Evolutionary conservation across 352 stramenopile genomes (phyloP), one percentile per base, ranked within the genome.

Genomic region (Pythium biforme): DNA sequence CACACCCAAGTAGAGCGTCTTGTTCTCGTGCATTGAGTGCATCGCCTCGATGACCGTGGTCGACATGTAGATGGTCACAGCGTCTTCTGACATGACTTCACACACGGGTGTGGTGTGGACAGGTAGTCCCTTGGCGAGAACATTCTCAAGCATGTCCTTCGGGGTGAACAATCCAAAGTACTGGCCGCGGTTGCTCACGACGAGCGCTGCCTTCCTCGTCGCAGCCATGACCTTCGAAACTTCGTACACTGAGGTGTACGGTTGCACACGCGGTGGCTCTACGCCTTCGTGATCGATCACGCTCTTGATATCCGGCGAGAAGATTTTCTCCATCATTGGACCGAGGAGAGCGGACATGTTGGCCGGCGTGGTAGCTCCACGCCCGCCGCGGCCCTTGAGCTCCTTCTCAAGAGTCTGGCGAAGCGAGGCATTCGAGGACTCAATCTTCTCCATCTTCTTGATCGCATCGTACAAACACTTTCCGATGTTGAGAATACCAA

Each of bases 401-500:
- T 93, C 81, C 53, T 90, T 89, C 68, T 92, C 83, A 17, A 94
- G 64, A 9, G 79, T 90, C 33, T 94, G 77, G 17, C 83, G 82
- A 29, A 94, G 66, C n/a, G 81, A 74, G 9, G 75, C 68, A 9
- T 83, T 90, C n/a, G 82, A 92, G 43, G 86, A 66, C 57, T 92
- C 83, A n/a, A 82, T 85, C 62, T 94, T 94, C 68, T 99, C 97
- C 68, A 99, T 96, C 66, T 98, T 98, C 7, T 81, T 82, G 55
- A 99, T 99, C 4, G 96, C 97, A 77, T 99, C 96, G 79, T 99
- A 98, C 59, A 99, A 62, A 64, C 97, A 99, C 72, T 99, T 99
- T 12, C 94, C 96, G 75, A 99, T 99, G 76, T 98, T 97, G 22
- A 99, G 71, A 41, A 99, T 89, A 12, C 97, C 97, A 7, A 98